Base-by-base conservation (phyloP, 129 eudicot species). In the Helianthus tuberosus region DNA sequence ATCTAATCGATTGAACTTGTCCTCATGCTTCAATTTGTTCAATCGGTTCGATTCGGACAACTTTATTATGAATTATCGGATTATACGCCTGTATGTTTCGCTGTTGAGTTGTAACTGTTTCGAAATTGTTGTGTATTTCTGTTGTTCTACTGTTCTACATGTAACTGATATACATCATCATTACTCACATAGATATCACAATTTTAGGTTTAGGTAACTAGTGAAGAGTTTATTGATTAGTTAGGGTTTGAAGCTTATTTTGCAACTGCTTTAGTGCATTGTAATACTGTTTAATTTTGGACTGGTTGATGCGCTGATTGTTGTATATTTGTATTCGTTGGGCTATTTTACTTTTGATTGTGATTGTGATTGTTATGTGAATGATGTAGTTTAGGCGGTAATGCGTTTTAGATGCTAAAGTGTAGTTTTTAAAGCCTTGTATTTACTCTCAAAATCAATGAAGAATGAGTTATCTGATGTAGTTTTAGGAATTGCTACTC, bases 231-330 rank as follows among this genome's bases (percentile, higher is more conserved):
- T 44, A 11, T 35, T 27, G 59, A 36, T 35, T 50, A 11, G 63
- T 74, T 74, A 63, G 78, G 78, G 78, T 74, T 72, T 72, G 39
- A 41, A 57, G 67, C 66, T 11, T 39, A 7, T 5, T 29, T 29
- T 29, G 2, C 35, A 29, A 59, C 68, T 46, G 77, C 7, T 46
- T 60, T 46, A 23, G 54, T 38, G 20, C 54, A 55, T 71, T 43
- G n/a, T 36, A 52, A 29, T 35, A 16, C 39, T 15, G 16, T 71
- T 55, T 38, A 52, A 39, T 71, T 38, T 44, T 54, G 48, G 35
- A 41, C 65, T 54, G 38, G 65, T 58, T 10, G 65, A 54, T 69
- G 36, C 14, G 51, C 9, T 32, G n/a, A 32, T 55, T 51, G 50
- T 69, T 35, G 74, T 36, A 32, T 38, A 38, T 38, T 39, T 39